phyloP scores from a whole-genome alignment of 371 early-diverging fungal species.

The Rhizopus microsporus region DNA sequence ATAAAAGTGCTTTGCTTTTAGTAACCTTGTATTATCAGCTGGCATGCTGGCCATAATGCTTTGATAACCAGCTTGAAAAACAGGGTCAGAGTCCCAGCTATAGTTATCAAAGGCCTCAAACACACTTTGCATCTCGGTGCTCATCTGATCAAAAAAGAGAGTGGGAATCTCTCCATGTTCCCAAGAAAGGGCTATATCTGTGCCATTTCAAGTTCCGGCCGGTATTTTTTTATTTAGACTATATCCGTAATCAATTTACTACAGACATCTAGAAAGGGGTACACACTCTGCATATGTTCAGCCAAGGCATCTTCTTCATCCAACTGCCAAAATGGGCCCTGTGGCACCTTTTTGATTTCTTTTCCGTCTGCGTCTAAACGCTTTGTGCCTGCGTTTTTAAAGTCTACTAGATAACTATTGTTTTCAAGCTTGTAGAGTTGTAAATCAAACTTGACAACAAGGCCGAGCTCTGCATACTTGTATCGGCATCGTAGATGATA shows the following conservation, averaged over 20 bases:
- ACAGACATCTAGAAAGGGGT: conserved; percentile 95
- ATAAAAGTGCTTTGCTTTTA: conserved; percentile 60
- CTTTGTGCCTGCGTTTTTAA: conserved; percentile 70
- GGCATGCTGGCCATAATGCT: conserved; percentile 9
- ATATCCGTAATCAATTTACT: conserved; percentile 92
- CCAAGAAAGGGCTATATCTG: too few relatives aligned
- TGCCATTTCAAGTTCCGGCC: too few relatives aligned
- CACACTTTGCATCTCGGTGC: not conserved
- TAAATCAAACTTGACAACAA: conserved; percentile 86
- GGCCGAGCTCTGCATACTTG: conserved; percentile 48
- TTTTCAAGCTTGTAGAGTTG: conserved; percentile 90
- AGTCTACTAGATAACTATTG: conserved; percentile 93
- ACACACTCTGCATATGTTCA: conserved; percentile 67
- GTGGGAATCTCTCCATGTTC: too few relatives aligned
- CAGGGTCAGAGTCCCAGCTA: conserved; percentile 47
- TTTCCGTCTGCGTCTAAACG: conserved; percentile 6
- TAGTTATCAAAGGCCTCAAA: conserved; percentile 39
- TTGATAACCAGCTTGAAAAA: conserved; percentile 49
- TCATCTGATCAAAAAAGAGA: too few relatives aligned
- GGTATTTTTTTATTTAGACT: conserved; percentile 38
- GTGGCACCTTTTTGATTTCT: conserved; percentile 3
- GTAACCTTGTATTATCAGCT: conserved; percentile 19
- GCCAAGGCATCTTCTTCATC: conserved; percentile 11
- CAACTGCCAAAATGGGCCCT: conserved; percentile 4
- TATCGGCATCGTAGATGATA: conserved; percentile 83